Evolutionary conservation across 768 basidiomycete genomes (phyloP), one percentile per base, ranked within the genome.

Genomic region (Lactarius trivialis): DNA sequence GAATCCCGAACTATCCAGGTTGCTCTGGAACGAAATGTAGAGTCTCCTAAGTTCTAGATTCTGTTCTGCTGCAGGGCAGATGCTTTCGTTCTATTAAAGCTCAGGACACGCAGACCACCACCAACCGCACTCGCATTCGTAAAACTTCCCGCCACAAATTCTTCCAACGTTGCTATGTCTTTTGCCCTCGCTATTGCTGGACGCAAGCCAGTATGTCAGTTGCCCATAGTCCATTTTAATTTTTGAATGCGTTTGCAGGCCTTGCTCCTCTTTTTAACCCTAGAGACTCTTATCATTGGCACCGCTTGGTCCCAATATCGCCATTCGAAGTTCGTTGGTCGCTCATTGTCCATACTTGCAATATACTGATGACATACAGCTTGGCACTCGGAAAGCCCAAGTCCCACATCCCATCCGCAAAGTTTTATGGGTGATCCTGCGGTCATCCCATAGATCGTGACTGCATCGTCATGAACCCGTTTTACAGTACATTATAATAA

Each of bases 261-360:
- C 34, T 55, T 72, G 39, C 26, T 68, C 48, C 67, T 72, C 55
- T 72, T 70, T 54, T 64, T 45, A 17, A 61, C 66, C 24, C 32
- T 71, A 17, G 69, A 72, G 53, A 60, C 67, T 30, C 68, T 65
- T 14, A 39, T 70, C 49, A 64, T 67, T 37, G 61, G 53, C 39
- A 68, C 60, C 37, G 68, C 71, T n/a, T 72, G 62, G 55, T 52
- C 41, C 7, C 71, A 69, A 53, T 71, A 65, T 56, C 56, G 65
- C 57, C 60, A 64, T 56, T 67, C 70, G 45, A 69, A 67, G 71
- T 72, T 14, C 28, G 65, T 59, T 55, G 39, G n/a, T 12, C 21
- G 26, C 21, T n/a, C 19, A 1, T 56, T 17, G 3, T 33, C 36
- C 7, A n/a, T n/a, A 17, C 21, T n/a, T 14, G 17, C 34, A 19